A percentile compares a stretch with the other conserved stretches of the same genome.
These are phyloP conservation scores for Lentinula aciculospora DNA, from an alignment of 768 basidiomycete genomes.

Conservation along the genomic window DNA sequence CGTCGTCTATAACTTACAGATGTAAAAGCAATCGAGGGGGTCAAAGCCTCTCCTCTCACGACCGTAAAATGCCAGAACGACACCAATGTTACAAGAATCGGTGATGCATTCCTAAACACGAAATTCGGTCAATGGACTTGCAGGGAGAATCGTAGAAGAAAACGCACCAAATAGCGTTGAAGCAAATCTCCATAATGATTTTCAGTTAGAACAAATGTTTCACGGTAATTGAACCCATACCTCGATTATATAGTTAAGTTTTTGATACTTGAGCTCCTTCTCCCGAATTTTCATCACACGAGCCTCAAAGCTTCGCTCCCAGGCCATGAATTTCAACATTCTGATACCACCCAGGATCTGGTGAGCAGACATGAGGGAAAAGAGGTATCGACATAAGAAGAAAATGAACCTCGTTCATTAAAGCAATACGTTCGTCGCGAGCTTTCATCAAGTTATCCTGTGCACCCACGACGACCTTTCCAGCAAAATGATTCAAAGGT, in stretches of 20 bases:
- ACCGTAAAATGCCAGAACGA: slow-evolving; percentile 73
- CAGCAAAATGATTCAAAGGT: slow-evolving; percentile 81
- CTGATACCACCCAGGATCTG: slow-evolving; percentile 84
- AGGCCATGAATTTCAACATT: slow-evolving; percentile 97
- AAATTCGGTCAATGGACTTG: slow-evolving; percentile 10
- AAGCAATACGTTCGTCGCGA: slow-evolving; percentile 80
- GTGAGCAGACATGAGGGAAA: not conserved
- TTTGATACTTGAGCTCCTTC: slow-evolving; percentile 80
- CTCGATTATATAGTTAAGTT: slow-evolving; percentile 84
- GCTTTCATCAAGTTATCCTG: slow-evolving; percentile 91
- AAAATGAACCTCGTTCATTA: slow-evolving; percentile 71
- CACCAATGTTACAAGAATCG: slow-evolving; percentile 54
- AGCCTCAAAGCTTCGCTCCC: slow-evolving; percentile 86
- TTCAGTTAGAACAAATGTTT: not conserved
- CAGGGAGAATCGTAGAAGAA: not conserved
- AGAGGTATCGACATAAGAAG: not conserved
- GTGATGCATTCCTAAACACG: slow-evolving; percentile 37
- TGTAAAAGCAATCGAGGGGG: slow-evolving; percentile 84
- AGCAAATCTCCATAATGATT: slow-evolving; percentile 30
- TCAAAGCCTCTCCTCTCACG: slow-evolving; percentile 58
- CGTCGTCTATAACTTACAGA: slow-evolving; percentile 32
- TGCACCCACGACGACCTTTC: slow-evolving; percentile 69
- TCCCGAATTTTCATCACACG: slow-evolving; percentile 67
- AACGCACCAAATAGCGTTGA: slow-evolving; percentile 41
- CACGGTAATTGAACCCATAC: slow-evolving; percentile 22